Evolutionary conservation across 2,329 filamentous ascomycete species (phyloP), one percentile per base, ranked within the genome.

Genomic region (Cadophora malorum): DNA sequence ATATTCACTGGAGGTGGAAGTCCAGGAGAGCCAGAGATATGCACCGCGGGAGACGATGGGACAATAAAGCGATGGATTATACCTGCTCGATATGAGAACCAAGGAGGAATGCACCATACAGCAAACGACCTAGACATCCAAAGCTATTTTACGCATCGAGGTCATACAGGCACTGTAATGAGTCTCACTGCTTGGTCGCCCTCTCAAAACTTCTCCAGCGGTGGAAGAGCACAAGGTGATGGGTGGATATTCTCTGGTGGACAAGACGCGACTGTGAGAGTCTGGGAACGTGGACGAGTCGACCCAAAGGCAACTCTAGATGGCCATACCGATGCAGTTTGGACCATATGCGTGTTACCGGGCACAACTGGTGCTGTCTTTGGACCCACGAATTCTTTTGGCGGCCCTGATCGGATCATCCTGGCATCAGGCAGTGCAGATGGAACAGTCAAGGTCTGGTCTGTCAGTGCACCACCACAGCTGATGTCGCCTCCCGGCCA

Each of bases 171-270:
- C 3, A 89, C 94, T 2, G 94, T 99, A 2, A 91, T 96, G 50
- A 93, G 89, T 53, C 82, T 99, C 31, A 90, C 95, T 0, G 91
- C 95, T 3, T 97, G 93, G 85, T 94, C 93, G 1, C 90, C 93
- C 1, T 90, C 93, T 1, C 92, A 92, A 31, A 96, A 92, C 76
- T 97, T 97, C 78, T 91, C 93, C 8, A 96, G 93, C 21, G 93
- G 94, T 45, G 94, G 94, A 7, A 89, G 94, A 70, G 93, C 92
- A 8, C 89, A 91, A 74, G 95, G 95, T 38, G 96, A 98, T 74
- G 96, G 96, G 33, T 99, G 96, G 96, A 94, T 99, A 72, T 99
- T 99, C 80, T 98, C 95, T 5, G 96, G 96, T 69, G 96, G 96
- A 4, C 94, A 97, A 78, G 96, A 99, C 79, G 89, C 92, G 21